phyloP scores from a whole-genome alignment of 441 rosid genomes.

The Erodium chrysanthum region DNA sequence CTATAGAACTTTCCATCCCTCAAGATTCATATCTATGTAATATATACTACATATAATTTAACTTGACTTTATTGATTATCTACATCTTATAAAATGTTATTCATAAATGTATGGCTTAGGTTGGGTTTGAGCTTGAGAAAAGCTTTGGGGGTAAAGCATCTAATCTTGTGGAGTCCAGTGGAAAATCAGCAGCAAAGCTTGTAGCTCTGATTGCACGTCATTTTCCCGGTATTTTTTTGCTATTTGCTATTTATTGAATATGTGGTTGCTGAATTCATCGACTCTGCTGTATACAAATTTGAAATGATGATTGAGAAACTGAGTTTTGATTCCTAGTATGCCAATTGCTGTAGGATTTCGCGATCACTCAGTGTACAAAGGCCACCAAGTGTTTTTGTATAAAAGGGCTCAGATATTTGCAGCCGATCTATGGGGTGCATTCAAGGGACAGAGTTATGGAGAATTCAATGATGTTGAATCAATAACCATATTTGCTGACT shows the following conservation, averaged over 20 bases:
- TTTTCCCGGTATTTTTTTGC: constrained; percentile 45
- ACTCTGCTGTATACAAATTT: not conserved
- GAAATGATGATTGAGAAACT: not conserved
- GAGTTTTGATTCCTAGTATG: no score
- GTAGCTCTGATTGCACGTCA: constrained; percentile 50
- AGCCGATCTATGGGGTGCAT: constrained; percentile 72
- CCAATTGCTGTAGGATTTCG: constrained; percentile 37
- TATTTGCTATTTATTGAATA: not conserved
- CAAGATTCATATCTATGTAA: no score
- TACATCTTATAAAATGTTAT: no score
- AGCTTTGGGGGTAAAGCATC: constrained; percentile 61
- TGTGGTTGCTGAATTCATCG: no score
- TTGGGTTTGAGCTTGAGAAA: constrained; percentile 52
- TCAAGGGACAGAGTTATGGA: constrained; percentile 64
- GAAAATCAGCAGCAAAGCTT: constrained; percentile 64
- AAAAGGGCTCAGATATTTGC: constrained; percentile 78
- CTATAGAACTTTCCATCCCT: no score
- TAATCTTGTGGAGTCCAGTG: constrained; percentile 54
- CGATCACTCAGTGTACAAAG: constrained; percentile 67
- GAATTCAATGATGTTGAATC: constrained; percentile 55
- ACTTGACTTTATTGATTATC: no score
- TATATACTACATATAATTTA: no score
- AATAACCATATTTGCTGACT: constrained; percentile 71
- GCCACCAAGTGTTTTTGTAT: constrained; percentile 62
- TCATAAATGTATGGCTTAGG: constrained; percentile 25